phyloP scores from a whole-genome alignment of 2,329 filamentous ascomycete species.

The Alternaria longipes region DNA sequence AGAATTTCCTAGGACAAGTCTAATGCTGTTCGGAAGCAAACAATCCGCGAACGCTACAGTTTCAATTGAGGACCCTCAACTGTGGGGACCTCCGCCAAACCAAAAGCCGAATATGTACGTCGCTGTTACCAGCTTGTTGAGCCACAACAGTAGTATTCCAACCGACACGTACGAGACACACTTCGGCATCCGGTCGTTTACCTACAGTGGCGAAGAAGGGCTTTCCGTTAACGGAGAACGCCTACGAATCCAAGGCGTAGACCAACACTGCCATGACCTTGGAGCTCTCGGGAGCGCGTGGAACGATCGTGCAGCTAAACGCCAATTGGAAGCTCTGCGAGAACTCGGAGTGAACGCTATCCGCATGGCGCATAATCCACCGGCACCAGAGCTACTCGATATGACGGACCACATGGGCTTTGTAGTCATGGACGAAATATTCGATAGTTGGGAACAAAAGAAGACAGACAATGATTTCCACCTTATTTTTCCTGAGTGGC shows the following conservation, averaged over 20 bases:
- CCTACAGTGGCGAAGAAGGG: slow-evolving; percentile 54
- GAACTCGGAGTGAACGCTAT: slow-evolving; percentile 63
- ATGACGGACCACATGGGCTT: slow-evolving; percentile 41
- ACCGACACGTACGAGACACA: slow-evolving; percentile 52
- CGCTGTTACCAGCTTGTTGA: slow-evolving; percentile 53
- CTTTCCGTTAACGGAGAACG: slow-evolving; percentile 59
- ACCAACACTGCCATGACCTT: slow-evolving; percentile 61
- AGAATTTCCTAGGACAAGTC: neutral
- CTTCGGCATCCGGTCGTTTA: slow-evolving; percentile 61
- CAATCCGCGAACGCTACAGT: slow-evolving; percentile 49
- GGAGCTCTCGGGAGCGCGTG: slow-evolving; percentile 62
- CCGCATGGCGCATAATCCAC: slow-evolving; percentile 64
- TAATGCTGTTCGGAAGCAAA: slow-evolving; percentile 34
- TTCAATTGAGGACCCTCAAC: slow-evolving; percentile 51
- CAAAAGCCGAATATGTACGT: slow-evolving; percentile 61
- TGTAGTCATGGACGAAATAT: too few species aligned
- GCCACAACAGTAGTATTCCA: slow-evolving; percentile 43
- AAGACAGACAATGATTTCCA: too few species aligned
- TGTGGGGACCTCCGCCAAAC: slow-evolving; percentile 60
- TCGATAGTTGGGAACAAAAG: too few species aligned
- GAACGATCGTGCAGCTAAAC: slow-evolving; percentile 59
- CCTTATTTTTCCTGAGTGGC: too few species aligned
- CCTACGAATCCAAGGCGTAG: slow-evolving; percentile 58
- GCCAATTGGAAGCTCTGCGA: slow-evolving; percentile 61
- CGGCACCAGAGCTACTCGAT: slow-evolving; percentile 61